Percentiles rank a stretch among this genome's conserved stretches.
Conservation (phyloP, 495 filamentous ascomycete species). For the Rhypophila decipiens region DNA sequence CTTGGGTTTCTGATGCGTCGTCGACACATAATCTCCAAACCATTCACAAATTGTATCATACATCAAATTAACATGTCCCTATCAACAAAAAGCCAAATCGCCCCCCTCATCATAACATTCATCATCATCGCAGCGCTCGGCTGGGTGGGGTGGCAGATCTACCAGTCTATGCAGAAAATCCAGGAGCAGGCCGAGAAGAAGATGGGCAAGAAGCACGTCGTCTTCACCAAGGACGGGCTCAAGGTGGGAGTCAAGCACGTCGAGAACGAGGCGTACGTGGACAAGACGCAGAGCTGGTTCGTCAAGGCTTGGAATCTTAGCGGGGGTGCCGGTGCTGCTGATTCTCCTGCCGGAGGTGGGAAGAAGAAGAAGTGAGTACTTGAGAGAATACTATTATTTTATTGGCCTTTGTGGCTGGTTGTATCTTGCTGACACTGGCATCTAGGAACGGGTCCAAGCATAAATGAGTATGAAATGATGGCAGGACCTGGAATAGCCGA, state of each 20-base stretch:
- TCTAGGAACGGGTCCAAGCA: too few species aligned
- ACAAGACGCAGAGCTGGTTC: constrained; percentile 73
- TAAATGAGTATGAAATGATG: too few species aligned
- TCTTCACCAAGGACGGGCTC: constrained; percentile 77
- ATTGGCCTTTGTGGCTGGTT: too few species aligned
- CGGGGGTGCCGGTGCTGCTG: constrained; percentile 33
- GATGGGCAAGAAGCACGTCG: constrained; percentile 77
- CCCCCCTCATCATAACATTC: constrained; percentile 72
- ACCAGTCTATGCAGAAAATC: constrained; percentile 63
- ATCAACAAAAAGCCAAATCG: constrained; percentile 57
- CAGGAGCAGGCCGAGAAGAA: constrained; percentile 59
- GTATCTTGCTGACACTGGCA: too few species aligned
- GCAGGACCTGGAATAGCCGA: too few species aligned
- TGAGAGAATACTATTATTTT: not conserved
- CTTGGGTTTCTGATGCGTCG: too few species aligned
- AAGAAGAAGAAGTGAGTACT: constrained; percentile 23
- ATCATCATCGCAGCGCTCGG: constrained; percentile 53
- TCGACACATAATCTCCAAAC: too few species aligned
- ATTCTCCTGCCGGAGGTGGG: not conserved
- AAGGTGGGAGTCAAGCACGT: constrained; percentile 74
- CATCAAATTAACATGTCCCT: too few species aligned
- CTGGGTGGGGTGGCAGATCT: constrained; percentile 68
- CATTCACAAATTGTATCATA: too few species aligned
- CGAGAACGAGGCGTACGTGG: constrained; percentile 70
- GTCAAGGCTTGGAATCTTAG: constrained; percentile 75